Evolutionary conservation across 345 rosid species (phyloP).

Genomic region (Murraya paniculata): DNA sequence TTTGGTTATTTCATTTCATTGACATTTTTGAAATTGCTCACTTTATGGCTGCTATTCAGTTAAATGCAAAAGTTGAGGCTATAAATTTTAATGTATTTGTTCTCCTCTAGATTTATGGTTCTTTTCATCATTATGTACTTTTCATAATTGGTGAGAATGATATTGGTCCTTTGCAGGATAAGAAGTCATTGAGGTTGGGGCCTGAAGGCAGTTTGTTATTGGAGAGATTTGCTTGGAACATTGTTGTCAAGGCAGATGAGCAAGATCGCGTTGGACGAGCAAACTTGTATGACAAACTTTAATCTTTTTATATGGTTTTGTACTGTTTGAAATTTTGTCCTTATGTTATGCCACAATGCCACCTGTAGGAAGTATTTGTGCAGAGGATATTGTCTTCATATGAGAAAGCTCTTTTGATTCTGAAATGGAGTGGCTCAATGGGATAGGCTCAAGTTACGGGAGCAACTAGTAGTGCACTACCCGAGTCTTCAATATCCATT

Average conservation of each 20-base stretch:
- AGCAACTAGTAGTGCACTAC: conserved; percentile 18
- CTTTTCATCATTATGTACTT: background rate
- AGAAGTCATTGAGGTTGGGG: conserved; percentile 72
- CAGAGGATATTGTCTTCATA: conserved; percentile 57
- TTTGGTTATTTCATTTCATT: background rate
- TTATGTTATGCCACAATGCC: background rate
- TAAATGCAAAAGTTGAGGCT: background rate
- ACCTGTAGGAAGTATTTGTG: conserved; percentile 29
- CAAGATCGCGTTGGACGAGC: conserved; percentile 93
- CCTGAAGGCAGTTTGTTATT: conserved; percentile 76
- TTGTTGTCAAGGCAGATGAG: conserved; percentile 92
- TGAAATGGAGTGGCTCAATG: conserved; percentile 35
- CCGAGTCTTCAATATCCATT: conserved; percentile 60
- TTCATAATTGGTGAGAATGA: background rate
- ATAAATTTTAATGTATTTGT: background rate
- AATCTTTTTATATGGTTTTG: conserved; percentile 9
- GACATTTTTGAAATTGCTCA: background rate
- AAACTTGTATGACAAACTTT: conserved; percentile 57
- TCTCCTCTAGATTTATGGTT: background rate
- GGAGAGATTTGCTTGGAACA: conserved; percentile 88
- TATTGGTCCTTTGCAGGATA: conserved; percentile 53
- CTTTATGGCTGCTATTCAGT: background rate
- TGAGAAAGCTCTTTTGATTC: conserved; percentile 57
- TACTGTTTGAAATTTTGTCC: background rate
- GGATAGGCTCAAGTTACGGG: conserved; percentile 26